Evolutionary conservation across 2,329 filamentous ascomycete species (phyloP), one percentile per base, ranked within the genome.

Genomic region (Hirsutella thompsonii): DNA sequence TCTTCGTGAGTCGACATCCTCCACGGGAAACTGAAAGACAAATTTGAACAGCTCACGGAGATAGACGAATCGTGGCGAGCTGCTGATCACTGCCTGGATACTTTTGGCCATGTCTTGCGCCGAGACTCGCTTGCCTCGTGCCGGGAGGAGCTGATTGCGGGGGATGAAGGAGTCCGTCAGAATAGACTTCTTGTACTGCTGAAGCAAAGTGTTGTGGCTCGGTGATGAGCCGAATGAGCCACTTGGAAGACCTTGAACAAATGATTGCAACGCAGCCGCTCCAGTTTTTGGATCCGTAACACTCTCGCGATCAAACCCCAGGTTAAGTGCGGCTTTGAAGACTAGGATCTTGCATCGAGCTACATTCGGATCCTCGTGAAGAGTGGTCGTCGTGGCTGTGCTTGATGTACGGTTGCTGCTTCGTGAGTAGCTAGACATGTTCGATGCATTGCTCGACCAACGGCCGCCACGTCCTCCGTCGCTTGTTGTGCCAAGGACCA

Each of bases 371-470:
- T 94, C 86, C 59, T 93, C 87, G 3, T 70, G 67, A 4, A 72
- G 63, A 1, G 79, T 76, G 1, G 78, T 73, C 1, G 81, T 83
- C 1, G 81, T 88, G 1, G 81, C 79, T 1, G 83, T 86, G 53
- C 80, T 85, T 20, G 78, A 77, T 2, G 77, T 79, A 44, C 74
- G 69, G 44, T 72, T 67, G 52, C 74, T 80, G 48, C 71, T 72
- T 46, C 87, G 84, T 3, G 84, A 90, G 56, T 88, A 89, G 44
- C 79, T 78, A 2, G 85, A 92, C 20, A 90, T 66, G 44, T 81
- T 85, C 9, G 82, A 88, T 3, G 83, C 82, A 47, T 76, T 82
- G 56, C 84, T 92, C 1, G 85, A 87, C 86, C 87, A 94, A 43
- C 83, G 72, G 8, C 79, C 77, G 36, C 79, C 78, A 13, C 70